Percentiles rank a stretch among this genome's conserved stretches.
Conservation (phyloP, 176 grass and related monocot genomes). For the Aegilops speltoides region DNA sequence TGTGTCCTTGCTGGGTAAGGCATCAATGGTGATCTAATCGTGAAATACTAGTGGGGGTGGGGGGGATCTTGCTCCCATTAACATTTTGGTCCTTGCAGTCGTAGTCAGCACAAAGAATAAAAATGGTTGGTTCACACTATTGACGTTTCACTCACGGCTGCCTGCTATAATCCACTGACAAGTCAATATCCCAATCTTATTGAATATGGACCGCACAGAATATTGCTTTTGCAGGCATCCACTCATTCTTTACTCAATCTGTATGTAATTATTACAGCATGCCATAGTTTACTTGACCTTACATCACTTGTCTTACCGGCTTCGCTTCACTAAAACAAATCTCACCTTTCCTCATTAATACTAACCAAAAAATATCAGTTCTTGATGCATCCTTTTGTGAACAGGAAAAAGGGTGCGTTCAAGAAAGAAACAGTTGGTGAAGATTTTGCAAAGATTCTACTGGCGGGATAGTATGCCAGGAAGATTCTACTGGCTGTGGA, state of each 20-base stretch:
- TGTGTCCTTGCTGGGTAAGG: neutral
- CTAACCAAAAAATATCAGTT: neutral
- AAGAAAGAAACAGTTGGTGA: neutral
- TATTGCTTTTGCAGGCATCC: neutral
- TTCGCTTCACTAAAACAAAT: neutral
- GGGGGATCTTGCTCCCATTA: neutral
- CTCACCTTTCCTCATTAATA: neutral
- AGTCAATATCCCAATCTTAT: neutral
- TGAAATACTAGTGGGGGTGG: neutral
- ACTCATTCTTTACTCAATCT: neutral
- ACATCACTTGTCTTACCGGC: neutral
- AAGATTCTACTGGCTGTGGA: neutral
- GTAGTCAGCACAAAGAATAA: slow-evolving; percentile 3
- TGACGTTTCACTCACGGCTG: neutral
- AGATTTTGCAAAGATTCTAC: slow-evolving; percentile 18
- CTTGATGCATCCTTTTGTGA: neutral
- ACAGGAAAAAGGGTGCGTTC: neutral
- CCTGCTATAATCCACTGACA: neutral
- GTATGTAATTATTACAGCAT: neutral
- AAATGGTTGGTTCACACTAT: slow-evolving; percentile 17
- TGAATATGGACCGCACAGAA: neutral
- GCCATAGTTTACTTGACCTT: neutral
- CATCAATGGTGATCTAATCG: slow-evolving; percentile 11
- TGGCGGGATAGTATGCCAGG: neutral
- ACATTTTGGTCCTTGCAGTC: neutral